Evolutionary conservation across 2,329 filamentous ascomycete species (phyloP).

Genomic region (Exophiala spinifera): DNA sequence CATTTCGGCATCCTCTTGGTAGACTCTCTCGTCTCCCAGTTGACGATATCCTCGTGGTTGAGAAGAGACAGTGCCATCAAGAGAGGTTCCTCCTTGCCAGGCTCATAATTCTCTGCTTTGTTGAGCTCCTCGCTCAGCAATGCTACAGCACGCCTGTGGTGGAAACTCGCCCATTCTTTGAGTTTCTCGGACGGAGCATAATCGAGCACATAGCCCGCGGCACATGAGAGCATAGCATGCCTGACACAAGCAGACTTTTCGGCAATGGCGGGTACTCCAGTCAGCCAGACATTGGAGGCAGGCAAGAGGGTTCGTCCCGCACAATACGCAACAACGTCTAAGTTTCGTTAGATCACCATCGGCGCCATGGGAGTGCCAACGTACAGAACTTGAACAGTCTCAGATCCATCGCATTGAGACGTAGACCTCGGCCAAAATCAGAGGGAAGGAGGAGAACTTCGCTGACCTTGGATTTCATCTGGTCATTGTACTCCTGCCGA

Average conservation of each 20-base stretch:
- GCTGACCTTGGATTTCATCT: neutral
- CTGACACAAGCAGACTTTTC: constrained; percentile 5
- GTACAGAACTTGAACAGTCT: neutral
- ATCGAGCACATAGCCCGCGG: constrained; percentile 17
- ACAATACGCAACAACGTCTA: constrained; percentile 15
- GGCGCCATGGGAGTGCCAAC: neutral
- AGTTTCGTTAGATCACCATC: neutral
- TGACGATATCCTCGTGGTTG: neutral
- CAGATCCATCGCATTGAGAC: neutral
- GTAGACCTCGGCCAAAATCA: neutral
- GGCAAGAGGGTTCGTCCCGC: constrained; percentile 13
- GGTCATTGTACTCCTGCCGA: neutral
- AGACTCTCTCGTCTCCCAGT: neutral
- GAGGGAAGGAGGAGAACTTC: neutral
- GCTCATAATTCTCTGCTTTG: neutral
- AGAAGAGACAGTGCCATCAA: constrained; percentile 3
- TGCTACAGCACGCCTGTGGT: neutral
- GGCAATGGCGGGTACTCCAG: constrained; percentile 14
- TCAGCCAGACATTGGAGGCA: constrained; percentile 15
- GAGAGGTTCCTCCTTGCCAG: neutral
- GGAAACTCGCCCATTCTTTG: neutral
- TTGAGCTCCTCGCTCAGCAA: neutral
- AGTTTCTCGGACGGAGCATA: constrained; percentile 3
- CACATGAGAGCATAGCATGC: constrained; percentile 13
- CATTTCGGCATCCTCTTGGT: constrained; percentile 2